Conservation (phyloP, 352 stramenopile species). For the Bremia lactucae region DNA sequence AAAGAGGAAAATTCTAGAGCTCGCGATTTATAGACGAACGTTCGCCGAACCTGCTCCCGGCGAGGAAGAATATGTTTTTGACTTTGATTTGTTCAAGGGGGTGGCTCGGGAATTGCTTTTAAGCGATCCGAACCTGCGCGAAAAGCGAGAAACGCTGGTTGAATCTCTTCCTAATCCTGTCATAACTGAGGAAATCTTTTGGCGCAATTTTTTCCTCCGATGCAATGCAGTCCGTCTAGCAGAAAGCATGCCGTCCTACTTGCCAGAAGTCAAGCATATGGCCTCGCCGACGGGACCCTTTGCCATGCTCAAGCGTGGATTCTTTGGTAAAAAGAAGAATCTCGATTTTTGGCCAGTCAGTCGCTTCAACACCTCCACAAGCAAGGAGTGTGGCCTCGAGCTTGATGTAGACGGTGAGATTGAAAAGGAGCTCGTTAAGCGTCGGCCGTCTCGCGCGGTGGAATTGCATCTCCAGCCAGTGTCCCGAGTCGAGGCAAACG, state of each 20-base stretch:
- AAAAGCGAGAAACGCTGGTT: constrained; percentile 43
- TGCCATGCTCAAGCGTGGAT: constrained; percentile 36
- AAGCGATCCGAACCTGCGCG: constrained; percentile 47
- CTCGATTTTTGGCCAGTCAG: constrained; percentile 23
- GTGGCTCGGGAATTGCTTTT: constrained; percentile 38
- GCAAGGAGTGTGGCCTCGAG: constrained; percentile 39
- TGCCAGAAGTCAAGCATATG: constrained; percentile 27
- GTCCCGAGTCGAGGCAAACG: constrained; percentile 6
- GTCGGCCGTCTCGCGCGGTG: constrained; percentile 35
- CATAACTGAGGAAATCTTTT: constrained; percentile 46
- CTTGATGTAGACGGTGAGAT: constrained; percentile 66
- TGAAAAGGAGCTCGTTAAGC: constrained; percentile 47
- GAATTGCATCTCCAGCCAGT: constrained; percentile 13
- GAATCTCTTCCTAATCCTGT: constrained; percentile 22
- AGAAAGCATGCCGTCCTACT: constrained; percentile 30
- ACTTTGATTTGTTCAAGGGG: constrained; percentile 36
- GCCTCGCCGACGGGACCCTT: constrained; percentile 20
- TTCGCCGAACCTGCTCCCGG: constrained; percentile 46
- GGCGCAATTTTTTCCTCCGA: constrained; percentile 63
- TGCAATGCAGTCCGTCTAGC: constrained; percentile 44
- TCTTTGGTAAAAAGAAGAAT: constrained; percentile 37
- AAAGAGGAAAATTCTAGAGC: constrained; percentile 43
- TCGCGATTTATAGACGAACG: constrained; percentile 52
- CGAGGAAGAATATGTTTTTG: constrained; percentile 57
- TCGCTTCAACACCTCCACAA: constrained; percentile 20